Evolutionary conservation across 768 basidiomycete genomes (phyloP), one percentile per base, ranked within the genome.

Genomic region (Pleurotus pulmonarius): DNA sequence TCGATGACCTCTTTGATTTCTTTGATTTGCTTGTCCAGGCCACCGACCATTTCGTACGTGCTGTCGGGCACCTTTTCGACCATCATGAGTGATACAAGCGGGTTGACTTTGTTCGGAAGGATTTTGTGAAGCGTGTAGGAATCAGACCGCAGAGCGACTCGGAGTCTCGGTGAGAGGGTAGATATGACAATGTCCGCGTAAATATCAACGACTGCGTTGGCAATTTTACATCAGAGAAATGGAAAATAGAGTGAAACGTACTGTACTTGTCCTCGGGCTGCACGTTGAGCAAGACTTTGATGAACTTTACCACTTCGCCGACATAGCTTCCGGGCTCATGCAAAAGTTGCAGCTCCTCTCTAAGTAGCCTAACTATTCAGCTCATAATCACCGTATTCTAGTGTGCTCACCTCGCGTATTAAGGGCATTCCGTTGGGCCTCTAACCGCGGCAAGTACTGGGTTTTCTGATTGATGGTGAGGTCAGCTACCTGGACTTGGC

Each of bases 41-140:
- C 96, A 18, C 97, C 97, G 59, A 99, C 96, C 95, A 98, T 98
- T 73, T 98, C 97, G 74, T 99, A 99, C 26, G 97, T 98, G 72
- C 91, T 94, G 71, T 98, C 96, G 0, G 96, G 96, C 0, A 98
- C 96, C 71, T 99, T 99, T 75, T 99, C 96, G 9, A 98, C 96
- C 95, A 98, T 98, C 97, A 98, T 98, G 60, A 98, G 84, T 16
- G 94, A 97, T 26, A 98, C 95, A 40, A 98, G 86, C 3, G 97
- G 96, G 71, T 98, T 97, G 64, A 98, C 90, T 75, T 99, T 98
- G 78, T 94, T 97, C 0, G 94, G 94, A 0, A 98, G 78, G 63
- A 98, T 91, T 71, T 92, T 94, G 81, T 98, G 96, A 60, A 98
- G 89, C 46, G 92, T 92, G 73, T 98, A 98, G 3, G 87, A 92